phyloP scores from a whole-genome alignment of 2,329 filamentous ascomycete genomes.

The Acrocalymma vagum region DNA sequence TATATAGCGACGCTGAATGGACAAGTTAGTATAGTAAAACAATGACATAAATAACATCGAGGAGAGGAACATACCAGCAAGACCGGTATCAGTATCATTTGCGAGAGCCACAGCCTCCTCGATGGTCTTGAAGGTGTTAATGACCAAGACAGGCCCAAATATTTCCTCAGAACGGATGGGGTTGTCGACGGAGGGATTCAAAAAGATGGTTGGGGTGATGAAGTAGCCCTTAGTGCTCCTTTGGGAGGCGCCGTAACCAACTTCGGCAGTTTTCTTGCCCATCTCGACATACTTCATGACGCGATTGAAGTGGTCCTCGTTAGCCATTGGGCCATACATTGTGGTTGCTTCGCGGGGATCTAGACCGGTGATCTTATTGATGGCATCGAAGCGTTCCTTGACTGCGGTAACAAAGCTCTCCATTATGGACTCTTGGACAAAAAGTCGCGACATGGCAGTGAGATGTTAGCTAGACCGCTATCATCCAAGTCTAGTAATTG shows the following conservation, averaged over 20 bases:
- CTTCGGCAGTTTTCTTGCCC: not conserved
- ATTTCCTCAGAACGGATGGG: slow-evolving; percentile 27
- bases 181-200: slow-evolving; percentile 50
- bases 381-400: slow-evolving; percentile 5
- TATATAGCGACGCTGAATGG: slow-evolving; percentile 14
- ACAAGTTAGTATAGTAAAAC: no score
- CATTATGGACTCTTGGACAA: not conserved
- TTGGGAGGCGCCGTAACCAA: not conserved
- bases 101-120: slow-evolving; percentile 5
- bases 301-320: not conserved
- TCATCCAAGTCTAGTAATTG: no score
- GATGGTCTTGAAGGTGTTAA: slow-evolving; percentile 29
- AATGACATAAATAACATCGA: no score
- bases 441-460: not conserved
- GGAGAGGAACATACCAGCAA: no score
- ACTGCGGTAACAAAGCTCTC: not conserved
- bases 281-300: not conserved
- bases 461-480: not conserved
- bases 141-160: slow-evolving; percentile 28
- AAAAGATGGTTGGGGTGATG: slow-evolving; percentile 65
- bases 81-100: slow-evolving; percentile 5
- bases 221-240: slow-evolving; percentile 55
- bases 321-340: slow-evolving; percentile 1
- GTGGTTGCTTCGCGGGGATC: no score
- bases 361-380: no score